Base-by-base conservation (phyloP, 1,284 basidiomycete genomes). In the Inonotus obliquus region DNA sequence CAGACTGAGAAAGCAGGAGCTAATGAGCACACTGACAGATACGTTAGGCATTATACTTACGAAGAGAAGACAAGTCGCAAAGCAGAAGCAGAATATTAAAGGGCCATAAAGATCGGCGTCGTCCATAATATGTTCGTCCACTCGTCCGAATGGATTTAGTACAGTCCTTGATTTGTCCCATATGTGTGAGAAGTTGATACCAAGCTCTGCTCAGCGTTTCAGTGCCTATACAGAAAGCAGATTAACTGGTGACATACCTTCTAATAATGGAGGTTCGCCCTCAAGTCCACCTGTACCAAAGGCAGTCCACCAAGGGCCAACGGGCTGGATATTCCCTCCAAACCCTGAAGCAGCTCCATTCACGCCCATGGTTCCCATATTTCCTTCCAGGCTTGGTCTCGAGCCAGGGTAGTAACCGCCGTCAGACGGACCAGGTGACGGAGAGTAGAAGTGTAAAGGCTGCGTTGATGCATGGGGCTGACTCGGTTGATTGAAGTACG, bases 51-150 rank as follows among this genome's bases (percentile, higher is more conserved):
- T n/a, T n/a, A 25, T 23, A 86, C 93, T 70, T 66, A 96, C 95
- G 65, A 98, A 84, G 53, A 98, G 82, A 4, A 98, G 81, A 71
- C 92, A 94, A 55, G 90, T 89, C 14, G 89, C 96, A 74, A 99
- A 98, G 70, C 93, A 93, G 71, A 94, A 92, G 71, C 90, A 90
- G 77, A 98, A 98, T 13, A 98, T 84, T 49, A 99, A 83, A 5
- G 97, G 97, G 0, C 97, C 97, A 9, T 96, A 96, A 29, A 99
- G 82, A 76, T 99, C 97, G 45, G 96, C 95, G 71, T 99, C 97
- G 75, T 99, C 97, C 97, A 99, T 99, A 69, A 99, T 98, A 69
- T 87, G 91, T 65, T 92, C 91, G 68, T 99, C 92, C 62, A 98
- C 87, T 63, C 81, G 81, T 65, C 86, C 84, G 29, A 98, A 77